Conservation (phyloP, 768 basidiomycete species). For the Lactarius quietus region DNA sequence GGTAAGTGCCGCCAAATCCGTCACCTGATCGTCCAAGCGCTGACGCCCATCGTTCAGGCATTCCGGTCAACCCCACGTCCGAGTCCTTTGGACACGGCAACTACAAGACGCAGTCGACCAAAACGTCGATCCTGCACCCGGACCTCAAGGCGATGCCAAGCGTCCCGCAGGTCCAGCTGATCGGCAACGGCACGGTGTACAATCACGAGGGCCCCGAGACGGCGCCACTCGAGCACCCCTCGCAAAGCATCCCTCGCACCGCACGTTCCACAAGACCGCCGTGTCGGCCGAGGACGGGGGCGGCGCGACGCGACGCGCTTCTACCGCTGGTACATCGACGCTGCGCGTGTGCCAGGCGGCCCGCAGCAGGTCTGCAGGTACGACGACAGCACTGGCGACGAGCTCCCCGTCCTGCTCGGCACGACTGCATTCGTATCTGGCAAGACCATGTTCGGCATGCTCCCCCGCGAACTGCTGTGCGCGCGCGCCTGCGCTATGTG, state of each 20-base stretch:
- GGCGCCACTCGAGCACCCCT: constrained; percentile 76
- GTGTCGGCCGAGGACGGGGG: constrained; percentile 69
- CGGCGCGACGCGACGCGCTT: constrained; percentile 68
- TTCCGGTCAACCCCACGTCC: constrained; percentile 67
- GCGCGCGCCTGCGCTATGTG: constrained; percentile 67
- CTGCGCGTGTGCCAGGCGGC: constrained; percentile 69
- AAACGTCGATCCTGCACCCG: constrained; percentile 81
- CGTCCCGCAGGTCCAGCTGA: constrained; percentile 84
- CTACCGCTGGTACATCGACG: constrained; percentile 91
- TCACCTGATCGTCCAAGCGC: not conserved
- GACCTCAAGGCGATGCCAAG: constrained; percentile 86
- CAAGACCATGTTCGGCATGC: constrained; percentile 74
- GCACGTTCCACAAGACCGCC: constrained; percentile 75
- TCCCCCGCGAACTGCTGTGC: constrained; percentile 61
- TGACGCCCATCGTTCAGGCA: no score
- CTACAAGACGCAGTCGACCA: constrained; percentile 72
- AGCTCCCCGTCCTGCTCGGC: constrained; percentile 72
- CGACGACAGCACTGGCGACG: constrained; percentile 84
- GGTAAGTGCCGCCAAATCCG: constrained; percentile 51
- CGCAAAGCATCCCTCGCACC: no score
- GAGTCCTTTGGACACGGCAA: constrained; percentile 83
- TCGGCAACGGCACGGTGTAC: constrained; percentile 78
- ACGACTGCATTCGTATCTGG: constrained; percentile 82
- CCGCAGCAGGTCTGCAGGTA: constrained; percentile 60
- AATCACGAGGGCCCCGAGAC: constrained; percentile 73